These are phyloP conservation scores for Tulasnella calospora DNA, from an alignment of 768 basidiomycete genomes.

Conservation along the genomic window DNA sequence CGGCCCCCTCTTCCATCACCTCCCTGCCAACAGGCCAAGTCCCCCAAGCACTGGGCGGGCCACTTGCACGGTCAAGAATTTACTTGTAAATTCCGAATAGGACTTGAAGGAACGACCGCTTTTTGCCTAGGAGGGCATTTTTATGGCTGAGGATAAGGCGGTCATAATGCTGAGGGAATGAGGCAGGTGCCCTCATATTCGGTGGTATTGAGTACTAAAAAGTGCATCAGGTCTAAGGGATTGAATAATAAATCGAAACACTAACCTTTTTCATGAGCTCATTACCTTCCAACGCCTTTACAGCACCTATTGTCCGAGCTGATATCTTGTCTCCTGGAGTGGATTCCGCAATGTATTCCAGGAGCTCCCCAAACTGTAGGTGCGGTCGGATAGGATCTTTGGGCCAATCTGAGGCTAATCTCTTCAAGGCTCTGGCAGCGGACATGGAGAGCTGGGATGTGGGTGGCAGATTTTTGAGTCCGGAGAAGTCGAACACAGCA, in stretches of 20 bases:
- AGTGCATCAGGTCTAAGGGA: neutral
- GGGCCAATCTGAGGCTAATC: conserved; percentile 6
- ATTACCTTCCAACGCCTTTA: conserved; percentile 2
- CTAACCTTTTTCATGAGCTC: conserved; percentile 17
- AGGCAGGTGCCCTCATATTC: conserved; percentile 1
- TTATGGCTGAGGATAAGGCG: conserved; percentile 7
- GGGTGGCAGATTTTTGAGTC: neutral
- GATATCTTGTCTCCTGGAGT: neutral
- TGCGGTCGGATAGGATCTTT: conserved; percentile 14
- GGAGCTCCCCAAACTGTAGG: conserved; percentile 10
- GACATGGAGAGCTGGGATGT: conserved; percentile 3
- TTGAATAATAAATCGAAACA: neutral
- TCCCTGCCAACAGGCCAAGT: neutral
- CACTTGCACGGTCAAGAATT: neutral
- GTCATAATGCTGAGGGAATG: conserved; percentile 20
- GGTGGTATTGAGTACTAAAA: neutral
- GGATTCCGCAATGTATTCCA: conserved; percentile 4
- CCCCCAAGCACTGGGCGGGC: neutral
- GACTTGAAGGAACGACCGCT: neutral
- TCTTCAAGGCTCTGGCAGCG: neutral
- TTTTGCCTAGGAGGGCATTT: conserved; percentile 6
- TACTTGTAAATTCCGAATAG: conserved; percentile 17
- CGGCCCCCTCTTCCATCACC: neutral
- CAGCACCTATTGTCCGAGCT: neutral
- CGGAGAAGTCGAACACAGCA: neutral